Conservation (phyloP, 768 basidiomycete species). For the Lyophyllum shimeji region DNA sequence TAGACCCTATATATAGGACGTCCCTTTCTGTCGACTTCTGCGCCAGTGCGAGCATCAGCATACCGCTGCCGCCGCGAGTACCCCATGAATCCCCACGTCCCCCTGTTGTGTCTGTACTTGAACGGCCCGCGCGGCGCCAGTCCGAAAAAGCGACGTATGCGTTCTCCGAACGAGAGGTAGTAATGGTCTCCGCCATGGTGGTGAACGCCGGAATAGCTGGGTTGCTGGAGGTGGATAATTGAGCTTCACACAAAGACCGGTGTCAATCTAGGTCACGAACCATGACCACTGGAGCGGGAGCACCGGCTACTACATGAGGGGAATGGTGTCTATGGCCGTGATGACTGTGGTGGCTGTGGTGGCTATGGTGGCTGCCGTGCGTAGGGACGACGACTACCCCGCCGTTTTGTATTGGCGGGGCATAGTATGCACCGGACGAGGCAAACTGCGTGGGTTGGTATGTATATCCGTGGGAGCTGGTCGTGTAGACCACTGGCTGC, state of each 20-base stretch:
- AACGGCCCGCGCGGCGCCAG: slow-evolving; percentile 39
- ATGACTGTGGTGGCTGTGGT: slow-evolving; percentile 21
- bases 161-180: slow-evolving; percentile 40
- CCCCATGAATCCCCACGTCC: slow-evolving; percentile 57
- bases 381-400: slow-evolving; percentile 15
- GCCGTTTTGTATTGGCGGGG: slow-evolving; percentile 9
- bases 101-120: slow-evolving; percentile 42
- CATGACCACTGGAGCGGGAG: slow-evolving; percentile 26
- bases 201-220: slow-evolving; percentile 25
- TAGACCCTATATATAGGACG: slow-evolving; percentile 51
- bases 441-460: slow-evolving; percentile 17
- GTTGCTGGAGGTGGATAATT: slow-evolving; percentile 21
- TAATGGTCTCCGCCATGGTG: slow-evolving; percentile 20
- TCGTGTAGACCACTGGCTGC: slow-evolving; percentile 33
- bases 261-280: slow-evolving; percentile 18
- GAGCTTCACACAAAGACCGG: neutral
- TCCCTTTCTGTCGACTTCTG: slow-evolving; percentile 56
- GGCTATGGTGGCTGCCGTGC: slow-evolving; percentile 21
- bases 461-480: slow-evolving; percentile 23
- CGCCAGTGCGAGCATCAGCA: slow-evolving; percentile 47
- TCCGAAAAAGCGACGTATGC: slow-evolving; percentile 55
- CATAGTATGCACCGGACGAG: slow-evolving; percentile 10
- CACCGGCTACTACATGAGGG: slow-evolving; percentile 21
- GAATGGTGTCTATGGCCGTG: slow-evolving; percentile 20
- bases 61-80: slow-evolving; percentile 49